Base-by-base conservation (phyloP, 306 rosid species). In the Rosa lucieae region DNA sequence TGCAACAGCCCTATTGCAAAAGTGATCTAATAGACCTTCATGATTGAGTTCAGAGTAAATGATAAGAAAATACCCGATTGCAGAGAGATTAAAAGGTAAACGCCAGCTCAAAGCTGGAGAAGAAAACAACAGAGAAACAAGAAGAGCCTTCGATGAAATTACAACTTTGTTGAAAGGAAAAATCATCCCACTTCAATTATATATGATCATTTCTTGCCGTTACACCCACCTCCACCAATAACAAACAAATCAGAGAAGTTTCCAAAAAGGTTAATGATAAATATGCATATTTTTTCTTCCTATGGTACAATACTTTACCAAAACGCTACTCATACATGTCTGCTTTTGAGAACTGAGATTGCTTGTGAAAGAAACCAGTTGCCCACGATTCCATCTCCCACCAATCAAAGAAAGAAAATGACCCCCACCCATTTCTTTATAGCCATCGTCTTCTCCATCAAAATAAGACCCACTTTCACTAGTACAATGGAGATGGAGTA, bases 281-380 rank as follows among this genome's bases (percentile, higher is more conserved):
- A 75, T 47, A 75, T 76, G 77, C 46, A 46, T 39, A 70, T 13
- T 70, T 75, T 42, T 23, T 3, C 11, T 58, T 59, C 73, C 61
- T 62, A 17, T 43, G 56, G 26, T 20, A 4, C 49, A 7, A 44
- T 61, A 53, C 79, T 73, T 73, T 73, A 23, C 84, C 77, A 76
- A 81, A 10, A 26, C 66, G 26, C 80, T 76, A 76, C 73, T 81
- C 84, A 17, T 26, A 17, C 32, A 7, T 17, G 23, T 69, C 49
- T 20, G 23, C 52, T 75, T 48, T 75, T 81, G 65, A 56, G 46
- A 44, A 18, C 9, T 32, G 20, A n/a, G 72, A 48, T 76, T 70
- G 56, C 84, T 70, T 76, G 67, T 8, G 21, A 55, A 74, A 67
- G 7, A 61, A 74, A 67, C 47, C 40, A 35, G 15, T 21, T 74